Evolutionary conservation across 2,329 filamentous ascomycete genomes (phyloP).

Genomic region (Paracoccidioides lutzii): DNA sequence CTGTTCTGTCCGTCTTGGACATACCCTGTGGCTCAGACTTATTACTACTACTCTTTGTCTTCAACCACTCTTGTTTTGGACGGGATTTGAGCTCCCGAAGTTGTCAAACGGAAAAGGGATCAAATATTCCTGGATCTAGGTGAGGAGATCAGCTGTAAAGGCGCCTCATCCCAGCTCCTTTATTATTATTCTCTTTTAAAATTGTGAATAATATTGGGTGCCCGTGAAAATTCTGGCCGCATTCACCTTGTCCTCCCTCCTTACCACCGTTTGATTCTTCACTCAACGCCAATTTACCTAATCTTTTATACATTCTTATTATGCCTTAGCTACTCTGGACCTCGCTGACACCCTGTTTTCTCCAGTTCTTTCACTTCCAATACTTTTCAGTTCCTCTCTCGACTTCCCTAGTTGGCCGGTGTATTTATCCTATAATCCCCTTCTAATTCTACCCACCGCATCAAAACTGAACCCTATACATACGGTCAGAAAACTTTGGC

Average conservation of each 20-base stretch:
- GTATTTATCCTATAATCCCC: background rate
- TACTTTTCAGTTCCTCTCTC: background rate
- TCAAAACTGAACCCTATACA: slow-evolving; percentile 2
- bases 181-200: background rate
- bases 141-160: background rate
- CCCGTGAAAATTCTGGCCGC: background rate
- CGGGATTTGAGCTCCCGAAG: background rate
- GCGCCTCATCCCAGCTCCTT: background rate
- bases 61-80: background rate
- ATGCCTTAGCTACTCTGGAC: too few relatives aligned
- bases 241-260: background rate
- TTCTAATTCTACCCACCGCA: background rate
- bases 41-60: too few relatives aligned
- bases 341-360: background rate
- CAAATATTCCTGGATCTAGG: background rate
- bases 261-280: background rate
- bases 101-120: background rate
- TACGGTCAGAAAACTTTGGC: slow-evolving; percentile 4
- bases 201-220: background rate
- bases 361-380: background rate
- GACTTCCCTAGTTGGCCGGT: background rate
- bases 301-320: too few relatives aligned
- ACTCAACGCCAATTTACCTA: background rate
- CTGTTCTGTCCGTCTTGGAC: background rate
- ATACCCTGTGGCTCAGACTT: background rate